Evolutionary conservation across 441 rosid species (phyloP).

Genomic region (Capsella rubella): DNA sequence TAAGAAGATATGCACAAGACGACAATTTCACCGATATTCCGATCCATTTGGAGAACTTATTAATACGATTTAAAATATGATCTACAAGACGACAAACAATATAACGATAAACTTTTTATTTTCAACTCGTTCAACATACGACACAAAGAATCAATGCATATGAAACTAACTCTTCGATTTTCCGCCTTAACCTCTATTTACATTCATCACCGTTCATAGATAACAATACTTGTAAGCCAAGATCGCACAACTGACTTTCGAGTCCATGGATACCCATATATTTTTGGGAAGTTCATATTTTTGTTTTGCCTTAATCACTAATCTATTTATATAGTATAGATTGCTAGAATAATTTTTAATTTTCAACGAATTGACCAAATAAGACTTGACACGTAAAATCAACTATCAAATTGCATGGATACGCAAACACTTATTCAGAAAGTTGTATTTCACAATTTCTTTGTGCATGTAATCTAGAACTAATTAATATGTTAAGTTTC

Average conservation of each 20-base stretch:
- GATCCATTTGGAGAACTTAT: no score
- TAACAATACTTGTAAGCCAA: background rate
- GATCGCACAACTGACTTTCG: background rate
- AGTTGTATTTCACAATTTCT: background rate
- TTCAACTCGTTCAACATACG: no score
- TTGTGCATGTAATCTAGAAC: background rate
- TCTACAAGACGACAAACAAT: no score
- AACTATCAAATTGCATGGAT: background rate
- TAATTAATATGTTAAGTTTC: background rate
- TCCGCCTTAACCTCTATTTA: no score
- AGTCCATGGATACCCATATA: background rate
- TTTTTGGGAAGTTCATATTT: background rate
- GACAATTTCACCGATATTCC: no score
- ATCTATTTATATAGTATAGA: background rate
- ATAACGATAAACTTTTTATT: no score
- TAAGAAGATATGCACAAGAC: no score
- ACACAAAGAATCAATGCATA: no score
- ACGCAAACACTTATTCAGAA: background rate
- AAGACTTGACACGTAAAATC: background rate
- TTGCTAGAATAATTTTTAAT: background rate
- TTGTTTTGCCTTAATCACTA: background rate
- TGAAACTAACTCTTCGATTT: no score
- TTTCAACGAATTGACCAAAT: background rate
- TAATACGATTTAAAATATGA: no score
- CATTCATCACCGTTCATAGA: background rate